Conservation (phyloP, 257 asterid species). For the Gynochthodes officinalis region DNA sequence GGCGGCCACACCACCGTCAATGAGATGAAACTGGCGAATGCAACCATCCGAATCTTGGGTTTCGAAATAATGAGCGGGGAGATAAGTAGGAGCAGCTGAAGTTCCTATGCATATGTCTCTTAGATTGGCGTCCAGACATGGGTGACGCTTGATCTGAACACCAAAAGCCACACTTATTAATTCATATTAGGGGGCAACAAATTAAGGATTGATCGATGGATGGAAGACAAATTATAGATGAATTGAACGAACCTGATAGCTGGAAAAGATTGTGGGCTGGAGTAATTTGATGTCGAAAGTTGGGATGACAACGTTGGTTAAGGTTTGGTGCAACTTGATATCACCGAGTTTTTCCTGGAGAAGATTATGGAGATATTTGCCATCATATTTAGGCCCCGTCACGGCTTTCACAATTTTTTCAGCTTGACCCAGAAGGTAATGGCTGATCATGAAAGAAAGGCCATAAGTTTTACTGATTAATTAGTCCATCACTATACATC, state of each 20-base stretch:
- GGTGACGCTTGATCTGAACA: constrained; percentile 25
- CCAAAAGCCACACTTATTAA: background rate
- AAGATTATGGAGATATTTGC: constrained; percentile 37
- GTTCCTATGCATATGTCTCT: constrained; percentile 58
- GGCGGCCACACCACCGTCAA: too few species aligned
- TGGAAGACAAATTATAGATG: background rate
- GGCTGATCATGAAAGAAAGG: background rate
- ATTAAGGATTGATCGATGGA: too few species aligned
- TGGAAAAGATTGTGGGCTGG: constrained; percentile 38
- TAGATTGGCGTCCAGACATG: constrained; percentile 32
- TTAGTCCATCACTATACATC: too few species aligned
- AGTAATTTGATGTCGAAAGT: constrained; percentile 47
- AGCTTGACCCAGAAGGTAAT: background rate
- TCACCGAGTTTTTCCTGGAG: constrained; percentile 33
- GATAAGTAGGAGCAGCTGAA: constrained; percentile 59
- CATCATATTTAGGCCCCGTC: constrained; percentile 43
- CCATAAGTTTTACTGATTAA: too few species aligned
- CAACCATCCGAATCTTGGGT: constrained; percentile 16
- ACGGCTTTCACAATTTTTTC: constrained; percentile 11
- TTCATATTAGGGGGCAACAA: too few species aligned
- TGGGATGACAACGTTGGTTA: constrained; percentile 54
- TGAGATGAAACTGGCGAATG: too few species aligned
- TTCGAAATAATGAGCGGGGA: constrained; percentile 46
- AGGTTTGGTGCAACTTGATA: constrained; percentile 28
- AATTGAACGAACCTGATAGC: constrained; percentile 6